These are phyloP conservation scores for Kluyveromyces marxianus DNA, from an alignment of 1,139 yeast genomes.

Conservation along the genomic window DNA sequence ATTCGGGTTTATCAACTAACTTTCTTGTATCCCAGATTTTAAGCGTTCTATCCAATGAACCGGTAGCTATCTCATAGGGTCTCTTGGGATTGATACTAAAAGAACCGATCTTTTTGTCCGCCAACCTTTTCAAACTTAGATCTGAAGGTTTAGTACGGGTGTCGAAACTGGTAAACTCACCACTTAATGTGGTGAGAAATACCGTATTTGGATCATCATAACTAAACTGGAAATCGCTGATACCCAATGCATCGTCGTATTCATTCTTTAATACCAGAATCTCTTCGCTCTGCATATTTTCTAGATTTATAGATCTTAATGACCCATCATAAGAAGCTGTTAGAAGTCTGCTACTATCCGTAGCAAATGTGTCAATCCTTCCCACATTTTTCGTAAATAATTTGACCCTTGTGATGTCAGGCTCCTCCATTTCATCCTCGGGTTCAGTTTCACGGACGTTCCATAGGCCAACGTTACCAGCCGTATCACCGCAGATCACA, in stretches of 20 bases:
- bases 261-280: constrained; percentile 47
- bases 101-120: constrained; percentile 89
- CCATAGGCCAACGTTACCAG: constrained; percentile 87
- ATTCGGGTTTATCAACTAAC: constrained; percentile 36
- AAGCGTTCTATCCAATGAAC: constrained; percentile 78
- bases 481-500: constrained; percentile 79
- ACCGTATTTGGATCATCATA: constrained; percentile 48
- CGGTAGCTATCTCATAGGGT: constrained; percentile 62
- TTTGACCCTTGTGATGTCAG: constrained; percentile 56
- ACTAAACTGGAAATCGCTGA: constrained; percentile 49
- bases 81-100: constrained; percentile 68
- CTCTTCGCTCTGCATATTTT: constrained; percentile 52
- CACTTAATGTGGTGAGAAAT: constrained; percentile 69
- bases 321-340: constrained; percentile 86
- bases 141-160: constrained; percentile 38
- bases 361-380: constrained; percentile 47
- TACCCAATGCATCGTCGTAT: constrained; percentile 44
- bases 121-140: constrained; percentile 44
- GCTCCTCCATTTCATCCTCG: constrained; percentile 39
- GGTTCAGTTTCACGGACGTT: constrained; percentile 43
- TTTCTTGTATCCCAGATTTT: constrained; percentile 81
- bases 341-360: constrained; percentile 47
- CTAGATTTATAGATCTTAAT: constrained; percentile 61
- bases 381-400: constrained; percentile 74
- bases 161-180: constrained; percentile 70